Evolutionary conservation across 495 filamentous ascomycete species (phyloP).

Genomic region (Penicillium bovifimosum): DNA sequence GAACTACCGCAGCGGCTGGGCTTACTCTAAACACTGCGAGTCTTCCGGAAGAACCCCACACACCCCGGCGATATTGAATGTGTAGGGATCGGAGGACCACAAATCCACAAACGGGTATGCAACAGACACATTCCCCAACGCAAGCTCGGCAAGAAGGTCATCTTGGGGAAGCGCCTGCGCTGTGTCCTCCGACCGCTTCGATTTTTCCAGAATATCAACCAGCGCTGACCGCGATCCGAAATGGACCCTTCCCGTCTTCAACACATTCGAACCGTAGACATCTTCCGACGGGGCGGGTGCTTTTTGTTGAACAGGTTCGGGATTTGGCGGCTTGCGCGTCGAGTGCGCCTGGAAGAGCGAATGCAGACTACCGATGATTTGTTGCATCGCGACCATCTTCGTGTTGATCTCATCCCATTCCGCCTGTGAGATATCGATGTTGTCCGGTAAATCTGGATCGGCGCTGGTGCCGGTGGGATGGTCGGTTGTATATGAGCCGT

Average conservation of each 20-base stretch:
- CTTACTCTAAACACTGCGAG: conserved; percentile 55
- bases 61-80: conserved; percentile 63
- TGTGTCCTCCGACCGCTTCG: conserved; percentile 32
- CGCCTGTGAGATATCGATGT: conserved; percentile 34
- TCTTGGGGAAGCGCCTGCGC: conserved; percentile 61
- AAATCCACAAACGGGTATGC: conserved; percentile 72
- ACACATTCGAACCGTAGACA: conserved; percentile 43
- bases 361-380: conserved; percentile 35
- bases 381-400: conserved; percentile 44
- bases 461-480: conserved; percentile 12
- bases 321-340: conserved; percentile 17
- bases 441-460: conserved; percentile 25
- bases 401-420: conserved; percentile 45
- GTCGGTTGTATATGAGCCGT: conserved; percentile 15
- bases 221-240: conserved; percentile 52
- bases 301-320: conserved; percentile 10
- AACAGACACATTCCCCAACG: conserved; percentile 70
- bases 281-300: conserved; percentile 32
- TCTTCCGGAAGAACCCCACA: conserved; percentile 62
- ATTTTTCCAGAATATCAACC: conserved; percentile 44
- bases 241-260: conserved; percentile 48
- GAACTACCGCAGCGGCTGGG: background rate
- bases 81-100: conserved; percentile 60
- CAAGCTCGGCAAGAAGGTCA: conserved; percentile 74
- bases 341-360: conserved; percentile 34